Conservation (phyloP, 208 protist species). For the Porcisia hertigi region DNA sequence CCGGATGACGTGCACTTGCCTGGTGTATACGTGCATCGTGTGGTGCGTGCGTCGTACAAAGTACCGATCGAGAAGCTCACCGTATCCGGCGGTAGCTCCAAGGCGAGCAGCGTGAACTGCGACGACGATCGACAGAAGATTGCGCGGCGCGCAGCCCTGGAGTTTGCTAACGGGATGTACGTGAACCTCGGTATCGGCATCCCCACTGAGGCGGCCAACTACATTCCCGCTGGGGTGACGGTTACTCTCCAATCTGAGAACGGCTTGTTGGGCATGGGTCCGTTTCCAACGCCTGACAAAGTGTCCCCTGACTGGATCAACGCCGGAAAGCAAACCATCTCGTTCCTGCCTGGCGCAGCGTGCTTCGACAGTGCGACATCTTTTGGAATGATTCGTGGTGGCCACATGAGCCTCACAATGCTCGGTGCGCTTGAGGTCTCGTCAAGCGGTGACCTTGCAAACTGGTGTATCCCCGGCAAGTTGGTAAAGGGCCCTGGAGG, state of each 20-base stretch:
- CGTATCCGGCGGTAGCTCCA: constrained; percentile 29
- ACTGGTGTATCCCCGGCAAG: constrained; percentile 98
- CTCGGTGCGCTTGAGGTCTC: constrained; percentile 96
- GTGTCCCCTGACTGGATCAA: constrained; percentile 96
- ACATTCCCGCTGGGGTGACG: constrained; percentile 74
- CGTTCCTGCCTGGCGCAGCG: constrained; percentile 91
- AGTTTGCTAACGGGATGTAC: constrained; percentile 96
- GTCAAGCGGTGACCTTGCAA: constrained; percentile 95
- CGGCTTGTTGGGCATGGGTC: constrained; percentile 93
- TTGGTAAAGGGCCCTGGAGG: constrained; percentile 98
- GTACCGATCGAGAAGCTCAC: constrained; percentile 60
- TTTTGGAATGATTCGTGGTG: constrained; percentile 98
- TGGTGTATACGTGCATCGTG: constrained; percentile 93
- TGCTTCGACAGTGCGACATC: constrained; percentile 94
- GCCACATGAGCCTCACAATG: constrained; percentile 96
- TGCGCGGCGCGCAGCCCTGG: constrained; percentile 92
- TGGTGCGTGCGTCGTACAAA: constrained; percentile 79
- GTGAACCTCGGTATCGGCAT: constrained; percentile 98
- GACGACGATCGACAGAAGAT: constrained; percentile 85
- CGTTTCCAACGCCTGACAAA: constrained; percentile 87
- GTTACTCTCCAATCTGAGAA: constrained; percentile 94
- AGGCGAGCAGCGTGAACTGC: constrained; percentile 43
- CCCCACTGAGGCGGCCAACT: constrained; percentile 94
- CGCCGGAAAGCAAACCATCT: constrained; percentile 97
- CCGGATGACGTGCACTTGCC: constrained; percentile 95